Base-by-base conservation (phyloP, 2,329 filamentous ascomycete species). In the Clonostachys rhizophaga region DNA sequence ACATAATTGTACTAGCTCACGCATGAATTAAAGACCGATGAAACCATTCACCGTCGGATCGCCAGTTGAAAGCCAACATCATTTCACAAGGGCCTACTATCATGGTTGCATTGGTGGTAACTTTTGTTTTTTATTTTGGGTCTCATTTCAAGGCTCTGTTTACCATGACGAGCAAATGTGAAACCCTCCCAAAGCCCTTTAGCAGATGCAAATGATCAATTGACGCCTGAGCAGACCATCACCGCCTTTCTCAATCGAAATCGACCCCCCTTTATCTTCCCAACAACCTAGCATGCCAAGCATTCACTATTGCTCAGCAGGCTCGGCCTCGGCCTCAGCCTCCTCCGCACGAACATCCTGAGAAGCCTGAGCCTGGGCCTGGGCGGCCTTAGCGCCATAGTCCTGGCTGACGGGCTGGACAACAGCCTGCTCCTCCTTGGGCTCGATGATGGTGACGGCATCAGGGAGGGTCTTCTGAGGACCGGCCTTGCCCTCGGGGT, bases 401-500 rank as follows among this genome's bases (percentile, higher is more conserved):
- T 99, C 95, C 79, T 96, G 91, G 76, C 87, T 92, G 75, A 92
- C 87, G 69, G 94, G 94, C 76, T 96, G 91, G 64, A 96, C 83
- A 58, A 97, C 87, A 64, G 87, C 84, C 72, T 91, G 84, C 85
- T 99, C 94, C 79, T 99, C 94, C 89, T 99, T 99, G 77, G 94
- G 95, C 83, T 99, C 94, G 76, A 97, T 96, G 78, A 99, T 94
- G 73, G 92, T 97, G 74, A 99, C 94, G 71, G 91, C 90, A 75
- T 99, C 94, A 62, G 94, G 94, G 58, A 99, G 89, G 60, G 91
- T 86, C 86, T 97, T 96, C 78, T 91, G 89, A 65, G 92, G 91
- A 62, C 94, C 91, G 66, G 90, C 85, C 87, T 99, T 99, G 86
- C 94, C 94, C 79, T 97, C 91, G 72, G 94, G 94, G 81, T 99